Percentiles rank a stretch among this genome's conserved stretches.
phyloP scores from a whole-genome alignment of 331 rosid genomes.

The Arachis monticola region DNA sequence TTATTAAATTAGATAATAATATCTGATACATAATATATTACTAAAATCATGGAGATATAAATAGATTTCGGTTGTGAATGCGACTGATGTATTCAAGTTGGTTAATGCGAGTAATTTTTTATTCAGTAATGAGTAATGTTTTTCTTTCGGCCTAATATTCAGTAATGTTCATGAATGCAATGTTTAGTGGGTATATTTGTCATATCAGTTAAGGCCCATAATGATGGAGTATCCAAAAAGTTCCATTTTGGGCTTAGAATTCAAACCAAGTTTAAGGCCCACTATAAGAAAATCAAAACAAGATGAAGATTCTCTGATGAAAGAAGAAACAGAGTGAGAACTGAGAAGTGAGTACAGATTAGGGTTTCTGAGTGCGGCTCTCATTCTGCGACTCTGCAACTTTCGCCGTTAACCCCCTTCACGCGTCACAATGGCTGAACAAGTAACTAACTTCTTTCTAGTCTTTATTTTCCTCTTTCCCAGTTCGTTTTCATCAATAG shows the following conservation, averaged over 20 bases:
- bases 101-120: too few species aligned
- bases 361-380: constrained; percentile 44
- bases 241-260: neutral
- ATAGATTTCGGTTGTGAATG: too few species aligned
- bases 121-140: too few species aligned
- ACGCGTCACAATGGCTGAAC: constrained; percentile 52
- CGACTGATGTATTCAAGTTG: too few species aligned
- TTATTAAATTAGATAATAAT: too few species aligned
- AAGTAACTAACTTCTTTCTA: constrained; percentile 19
- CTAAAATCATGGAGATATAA: too few species aligned
- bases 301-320: neutral
- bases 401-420: neutral
- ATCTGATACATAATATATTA: too few species aligned
- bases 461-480: neutral
- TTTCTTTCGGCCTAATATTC: too few species aligned
- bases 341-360: neutral
- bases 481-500: neutral
- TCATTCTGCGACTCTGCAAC: neutral
- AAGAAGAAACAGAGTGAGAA: neutral
- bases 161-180: too few species aligned
- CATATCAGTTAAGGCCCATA: too few species aligned
- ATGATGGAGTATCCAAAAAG: neutral
- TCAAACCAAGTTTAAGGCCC: neutral
- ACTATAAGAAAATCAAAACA: neutral
- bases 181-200: too few species aligned